Conservation (phyloP, 257 asterid genomes). For the Jaltomata sinuosa region DNA sequence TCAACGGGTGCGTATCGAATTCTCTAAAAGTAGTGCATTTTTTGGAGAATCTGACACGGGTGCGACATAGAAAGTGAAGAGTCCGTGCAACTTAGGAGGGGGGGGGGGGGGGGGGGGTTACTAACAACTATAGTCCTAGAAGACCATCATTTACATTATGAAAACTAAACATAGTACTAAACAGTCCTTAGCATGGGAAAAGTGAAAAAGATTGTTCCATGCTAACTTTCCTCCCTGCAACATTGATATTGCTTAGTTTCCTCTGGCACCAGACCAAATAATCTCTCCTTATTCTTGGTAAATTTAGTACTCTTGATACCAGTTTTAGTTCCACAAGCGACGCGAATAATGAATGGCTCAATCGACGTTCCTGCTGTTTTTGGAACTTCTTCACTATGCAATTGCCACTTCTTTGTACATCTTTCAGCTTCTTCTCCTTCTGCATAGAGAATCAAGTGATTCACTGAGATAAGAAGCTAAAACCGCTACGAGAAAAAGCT, state of each 20-base stretch:
- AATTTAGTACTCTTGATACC: slow-evolving; percentile 42
- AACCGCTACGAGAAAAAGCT: neutral
- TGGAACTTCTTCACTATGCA: slow-evolving; percentile 73
- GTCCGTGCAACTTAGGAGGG: too few relatives aligned
- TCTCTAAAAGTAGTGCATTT: too few relatives aligned
- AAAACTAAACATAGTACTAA: neutral
- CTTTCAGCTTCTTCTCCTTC: slow-evolving; percentile 63
- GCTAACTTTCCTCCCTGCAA: slow-evolving; percentile 39
- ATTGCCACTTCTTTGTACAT: slow-evolving; percentile 42
- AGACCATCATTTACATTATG: neutral
- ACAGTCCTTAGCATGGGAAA: slow-evolving; percentile 52
- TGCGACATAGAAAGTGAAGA: too few relatives aligned
- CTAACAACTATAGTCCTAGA: neutral
- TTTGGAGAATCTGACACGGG: too few relatives aligned
- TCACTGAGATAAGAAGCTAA: neutral
- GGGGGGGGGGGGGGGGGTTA: neutral
- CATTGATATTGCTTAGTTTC: slow-evolving; percentile 47
- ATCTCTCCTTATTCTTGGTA: slow-evolving; percentile 50
- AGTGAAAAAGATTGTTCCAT: slow-evolving; percentile 61
- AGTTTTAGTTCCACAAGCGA: slow-evolving; percentile 59
- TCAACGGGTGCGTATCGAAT: too few relatives aligned
- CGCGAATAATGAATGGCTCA: slow-evolving; percentile 14
- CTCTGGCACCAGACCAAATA: slow-evolving; percentile 61
- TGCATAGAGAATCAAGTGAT: slow-evolving; percentile 15
- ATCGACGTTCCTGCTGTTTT: slow-evolving; percentile 17